Evolutionary conservation across 148 eudicot genomes (phyloP).

Genomic region (Rhododendron ovatum): DNA sequence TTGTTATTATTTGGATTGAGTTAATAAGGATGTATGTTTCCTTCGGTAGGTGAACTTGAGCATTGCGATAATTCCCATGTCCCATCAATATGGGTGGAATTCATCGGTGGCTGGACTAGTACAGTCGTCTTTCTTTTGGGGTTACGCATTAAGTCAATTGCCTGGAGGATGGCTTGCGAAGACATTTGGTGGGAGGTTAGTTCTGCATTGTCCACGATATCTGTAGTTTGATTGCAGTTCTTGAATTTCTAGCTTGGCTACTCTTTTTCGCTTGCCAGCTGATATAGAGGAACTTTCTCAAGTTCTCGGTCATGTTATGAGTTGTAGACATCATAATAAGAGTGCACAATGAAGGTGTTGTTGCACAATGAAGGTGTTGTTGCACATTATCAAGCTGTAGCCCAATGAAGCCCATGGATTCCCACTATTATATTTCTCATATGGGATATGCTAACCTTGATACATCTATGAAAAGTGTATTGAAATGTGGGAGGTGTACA

Average conservation of each 20-base stretch:
- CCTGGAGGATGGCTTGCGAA: constrained; percentile 99
- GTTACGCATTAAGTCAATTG: constrained; percentile 93
- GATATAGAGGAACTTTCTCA: background rate
- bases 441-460: background rate
- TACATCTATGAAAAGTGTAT: background rate
- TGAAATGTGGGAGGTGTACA: background rate
- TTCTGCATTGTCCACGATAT: constrained; percentile 9
- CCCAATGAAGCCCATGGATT: constrained; percentile 4
- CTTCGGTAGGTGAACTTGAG: constrained; percentile 84
- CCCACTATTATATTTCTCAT: background rate
- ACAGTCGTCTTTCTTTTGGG: constrained; percentile 99
- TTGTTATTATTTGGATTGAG: background rate
- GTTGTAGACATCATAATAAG: background rate
- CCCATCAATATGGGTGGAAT: constrained; percentile 97
- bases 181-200: constrained; percentile 96
- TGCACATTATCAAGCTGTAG: background rate
- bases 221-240: constrained; percentile 1
- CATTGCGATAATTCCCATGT: constrained; percentile 97
- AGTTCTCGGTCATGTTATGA: background rate
- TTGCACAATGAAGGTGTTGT: background rate
- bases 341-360: background rate
- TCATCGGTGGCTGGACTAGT: constrained; percentile 92
- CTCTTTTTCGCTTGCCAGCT: background rate
- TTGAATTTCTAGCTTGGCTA: background rate
- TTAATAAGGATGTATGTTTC: background rate